Evolutionary conservation across 768 basidiomycete species (phyloP).

Genomic region (Pisolithus microcarpus): DNA sequence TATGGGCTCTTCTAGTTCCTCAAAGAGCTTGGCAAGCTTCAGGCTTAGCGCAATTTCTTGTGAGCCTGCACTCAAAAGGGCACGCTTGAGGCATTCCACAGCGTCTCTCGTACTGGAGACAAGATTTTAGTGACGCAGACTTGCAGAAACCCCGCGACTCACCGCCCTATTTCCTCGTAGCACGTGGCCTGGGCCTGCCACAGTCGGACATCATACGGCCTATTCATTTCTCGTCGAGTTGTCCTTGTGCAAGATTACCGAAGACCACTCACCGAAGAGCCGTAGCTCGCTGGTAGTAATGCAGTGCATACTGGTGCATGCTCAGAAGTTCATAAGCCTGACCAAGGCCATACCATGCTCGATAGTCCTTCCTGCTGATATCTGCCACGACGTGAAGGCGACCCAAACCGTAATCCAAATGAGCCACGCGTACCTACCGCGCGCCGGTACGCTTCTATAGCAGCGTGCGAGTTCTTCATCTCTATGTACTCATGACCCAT

Average conservation of each 20-base stretch:
- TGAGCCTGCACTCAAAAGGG: slow-evolving; percentile 73
- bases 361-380: slow-evolving; percentile 92
- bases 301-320: slow-evolving; percentile 93
- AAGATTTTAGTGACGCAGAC: not conserved
- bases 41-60: slow-evolving; percentile 67
- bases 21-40: slow-evolving; percentile 68
- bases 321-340: slow-evolving; percentile 95
- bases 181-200: slow-evolving; percentile 95
- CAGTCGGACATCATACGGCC: slow-evolving; percentile 91
- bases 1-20: slow-evolving; percentile 53
- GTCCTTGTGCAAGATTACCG: not conserved
- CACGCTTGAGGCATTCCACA: slow-evolving; percentile 85
- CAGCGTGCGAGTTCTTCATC: slow-evolving; percentile 98
- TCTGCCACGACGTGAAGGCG: slow-evolving; percentile 42
- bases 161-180: slow-evolving; percentile 89
- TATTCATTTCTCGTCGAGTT: slow-evolving; percentile 22
- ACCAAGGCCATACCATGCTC: slow-evolving; percentile 98
- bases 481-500: slow-evolving; percentile 99
- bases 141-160: slow-evolving; percentile 13
- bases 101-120: slow-evolving; percentile 71
- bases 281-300: slow-evolving; percentile 95
- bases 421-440: slow-evolving; percentile 70
- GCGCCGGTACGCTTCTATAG: slow-evolving; percentile 94
- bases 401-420: not conserved
- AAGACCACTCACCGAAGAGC: slow-evolving; percentile 62